A percentile compares a stretch with the other conserved stretches of the same genome.
These are phyloP conservation scores for Chlorophyllum brunneum DNA, from an alignment of 768 basidiomycete species.

Conservation along the genomic window DNA sequence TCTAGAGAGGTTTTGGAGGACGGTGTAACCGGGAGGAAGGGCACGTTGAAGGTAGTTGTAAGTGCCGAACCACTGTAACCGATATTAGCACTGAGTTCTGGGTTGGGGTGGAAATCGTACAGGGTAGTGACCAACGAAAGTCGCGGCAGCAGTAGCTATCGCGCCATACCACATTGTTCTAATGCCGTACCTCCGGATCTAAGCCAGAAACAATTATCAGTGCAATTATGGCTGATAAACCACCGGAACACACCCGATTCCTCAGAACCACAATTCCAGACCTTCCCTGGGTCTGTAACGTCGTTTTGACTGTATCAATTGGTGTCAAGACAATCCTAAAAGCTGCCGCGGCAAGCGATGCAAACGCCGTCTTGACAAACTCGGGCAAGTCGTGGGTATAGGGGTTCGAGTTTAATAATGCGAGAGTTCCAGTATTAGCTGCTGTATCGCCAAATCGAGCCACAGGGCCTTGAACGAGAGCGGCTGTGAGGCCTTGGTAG, in stretches of 20 bases:
- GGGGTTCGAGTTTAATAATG: conserved; percentile 73
- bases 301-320: conserved; percentile 93
- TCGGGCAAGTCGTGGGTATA: conserved; percentile 63
- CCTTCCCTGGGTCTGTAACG: conserved; percentile 87
- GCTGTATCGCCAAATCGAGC: conserved; percentile 94
- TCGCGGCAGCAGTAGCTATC: conserved; percentile 87
- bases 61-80: conserved; percentile 69
- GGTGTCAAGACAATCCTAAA: conserved; percentile 94
- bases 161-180: conserved; percentile 88
- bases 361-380: conserved; percentile 74
- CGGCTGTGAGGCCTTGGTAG: conserved; percentile 84
- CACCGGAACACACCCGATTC: conserved; percentile 45
- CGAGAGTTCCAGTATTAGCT: conserved; percentile 89
- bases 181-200: conserved; percentile 76
- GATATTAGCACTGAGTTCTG: neutral
- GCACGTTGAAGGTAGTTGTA: conserved; percentile 75
- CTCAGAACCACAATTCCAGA: conserved; percentile 63
- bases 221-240: neutral
- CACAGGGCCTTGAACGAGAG: conserved; percentile 81
- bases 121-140: conserved; percentile 90
- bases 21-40: conserved; percentile 53
- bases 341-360: conserved; percentile 70
- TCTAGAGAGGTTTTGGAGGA: conserved; percentile 60
- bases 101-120: conserved; percentile 32
- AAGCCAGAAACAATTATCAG: neutral